Conservation (phyloP, 2,329 filamentous ascomycete genomes). For the Lecanicillium sp. region DNA sequence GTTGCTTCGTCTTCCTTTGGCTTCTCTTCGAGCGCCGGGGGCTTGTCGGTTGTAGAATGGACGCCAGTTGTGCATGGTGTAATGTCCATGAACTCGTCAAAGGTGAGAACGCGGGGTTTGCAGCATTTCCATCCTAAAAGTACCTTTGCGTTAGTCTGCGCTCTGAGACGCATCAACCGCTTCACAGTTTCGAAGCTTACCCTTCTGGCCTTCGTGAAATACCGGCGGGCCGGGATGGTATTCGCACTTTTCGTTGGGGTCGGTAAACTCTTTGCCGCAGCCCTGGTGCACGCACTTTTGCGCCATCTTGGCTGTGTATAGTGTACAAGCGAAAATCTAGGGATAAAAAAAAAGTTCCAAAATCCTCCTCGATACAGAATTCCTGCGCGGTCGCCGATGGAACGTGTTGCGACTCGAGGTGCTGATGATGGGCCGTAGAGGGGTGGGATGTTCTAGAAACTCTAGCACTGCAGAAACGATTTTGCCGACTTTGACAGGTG, state of each 20-base stretch:
- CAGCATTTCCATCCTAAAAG: conserved; percentile 91
- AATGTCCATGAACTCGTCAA: conserved; percentile 95
- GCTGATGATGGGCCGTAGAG: neutral
- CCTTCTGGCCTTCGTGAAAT: conserved; percentile 98
- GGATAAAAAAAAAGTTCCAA: neutral
- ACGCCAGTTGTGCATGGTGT: conserved; percentile 86
- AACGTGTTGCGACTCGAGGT: neutral
- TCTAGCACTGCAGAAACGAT: neutral
- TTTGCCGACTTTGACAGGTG: conserved; percentile 3
- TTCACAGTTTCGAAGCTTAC: conserved; percentile 39
- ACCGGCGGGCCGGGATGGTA: conserved; percentile 92
- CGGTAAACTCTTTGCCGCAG: conserved; percentile 81
- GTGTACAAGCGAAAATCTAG: neutral
- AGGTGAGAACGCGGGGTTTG: conserved; percentile 91
- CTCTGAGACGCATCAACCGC: neutral
- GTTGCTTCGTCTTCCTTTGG: conserved; percentile 32
- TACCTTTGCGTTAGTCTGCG: conserved; percentile 9
- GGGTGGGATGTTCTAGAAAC: conserved; percentile 27
- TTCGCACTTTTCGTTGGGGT: conserved; percentile 72
- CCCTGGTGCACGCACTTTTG: conserved; percentile 94
- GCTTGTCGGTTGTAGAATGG: conserved; percentile 77
- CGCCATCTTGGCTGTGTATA: conserved; percentile 40
- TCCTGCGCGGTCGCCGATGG: neutral
- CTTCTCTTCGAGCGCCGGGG: conserved; percentile 54
- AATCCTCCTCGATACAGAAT: neutral